Evolutionary conservation across 2,329 filamentous ascomycete species (phyloP).

Genomic region (Didymella segeticola): DNA sequence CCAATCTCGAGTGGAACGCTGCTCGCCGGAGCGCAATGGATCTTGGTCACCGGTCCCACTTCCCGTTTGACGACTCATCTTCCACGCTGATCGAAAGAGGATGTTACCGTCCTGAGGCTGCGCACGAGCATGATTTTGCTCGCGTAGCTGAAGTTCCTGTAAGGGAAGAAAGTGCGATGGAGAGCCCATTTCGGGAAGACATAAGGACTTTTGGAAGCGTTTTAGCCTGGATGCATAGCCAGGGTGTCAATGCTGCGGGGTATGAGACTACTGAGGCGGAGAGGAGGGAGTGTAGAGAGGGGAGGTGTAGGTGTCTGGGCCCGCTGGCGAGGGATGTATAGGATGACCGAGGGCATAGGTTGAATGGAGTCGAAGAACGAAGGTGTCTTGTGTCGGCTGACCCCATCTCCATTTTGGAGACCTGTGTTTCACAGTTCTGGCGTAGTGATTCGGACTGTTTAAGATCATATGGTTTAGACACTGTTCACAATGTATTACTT

Average conservation of each 20-base stretch:
- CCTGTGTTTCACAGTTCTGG: too few species aligned
- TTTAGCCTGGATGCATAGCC: neutral
- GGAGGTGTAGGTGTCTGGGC: conserved; percentile 1
- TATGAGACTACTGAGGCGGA: neutral
- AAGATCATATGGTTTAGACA: neutral
- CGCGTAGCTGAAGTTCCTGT: neutral
- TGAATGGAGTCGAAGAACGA: too few species aligned
- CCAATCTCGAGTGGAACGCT: neutral
- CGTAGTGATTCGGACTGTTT: neutral
- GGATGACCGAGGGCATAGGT: too few species aligned
- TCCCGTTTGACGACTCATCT: too few species aligned
- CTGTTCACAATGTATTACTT: neutral
- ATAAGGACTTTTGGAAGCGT: neutral
- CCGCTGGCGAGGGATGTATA: neutral
- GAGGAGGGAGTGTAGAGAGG: neutral
- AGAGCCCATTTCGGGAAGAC: neutral
- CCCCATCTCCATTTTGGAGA: too few species aligned
- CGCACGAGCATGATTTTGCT: too few species aligned
- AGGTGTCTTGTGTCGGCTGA: too few species aligned
- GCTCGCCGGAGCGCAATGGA: neutral
- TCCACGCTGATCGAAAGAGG: too few species aligned
- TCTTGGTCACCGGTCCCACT: neutral
- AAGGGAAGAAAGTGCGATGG: neutral
- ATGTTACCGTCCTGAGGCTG: too few species aligned
- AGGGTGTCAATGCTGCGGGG: neutral